Evolutionary conservation across 2,329 filamentous ascomycete species (phyloP).

Genomic region (Paramyrothecium roridum): DNA sequence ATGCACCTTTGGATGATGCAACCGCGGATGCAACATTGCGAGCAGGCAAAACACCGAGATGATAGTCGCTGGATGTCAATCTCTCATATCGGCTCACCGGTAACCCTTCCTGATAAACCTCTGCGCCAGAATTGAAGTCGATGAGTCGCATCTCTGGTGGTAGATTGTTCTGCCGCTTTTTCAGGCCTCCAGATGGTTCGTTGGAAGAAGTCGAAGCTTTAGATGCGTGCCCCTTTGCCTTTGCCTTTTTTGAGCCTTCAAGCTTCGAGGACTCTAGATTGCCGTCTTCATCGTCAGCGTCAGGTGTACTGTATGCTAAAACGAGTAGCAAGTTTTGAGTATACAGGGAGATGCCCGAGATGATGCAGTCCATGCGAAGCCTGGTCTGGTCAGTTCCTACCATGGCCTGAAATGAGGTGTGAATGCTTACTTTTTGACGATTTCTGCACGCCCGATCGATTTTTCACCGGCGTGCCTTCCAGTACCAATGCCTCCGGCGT

Average conservation of each 20-base stretch:
- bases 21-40: constrained; percentile 62
- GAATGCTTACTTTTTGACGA: constrained; percentile 81
- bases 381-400: constrained; percentile 58
- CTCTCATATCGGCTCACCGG: constrained; percentile 84
- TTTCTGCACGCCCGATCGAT: constrained; percentile 77
- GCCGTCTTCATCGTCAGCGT: constrained; percentile 57
- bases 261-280: constrained; percentile 18
- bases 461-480: constrained; percentile 68
- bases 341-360: constrained; percentile 96
- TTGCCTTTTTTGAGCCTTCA: constrained; percentile 19
- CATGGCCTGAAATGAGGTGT: constrained; percentile 41
- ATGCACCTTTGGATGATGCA: constrained; percentile 64
- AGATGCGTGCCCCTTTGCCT: constrained; percentile 39
- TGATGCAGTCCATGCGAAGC: constrained; percentile 93
- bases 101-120: constrained; percentile 82
- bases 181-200: constrained; percentile 63
- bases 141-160: constrained; percentile 90
- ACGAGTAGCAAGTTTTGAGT: constrained; percentile 87
- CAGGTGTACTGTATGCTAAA: constrained; percentile 81
- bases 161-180: constrained; percentile 72
- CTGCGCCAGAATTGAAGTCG: constrained; percentile 81
- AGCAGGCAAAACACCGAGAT: constrained; percentile 79
- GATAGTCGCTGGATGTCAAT: constrained; percentile 86
- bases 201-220: constrained; percentile 45
- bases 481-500: constrained; percentile 65